Percentiles rank a stretch among this genome's conserved stretches.
phyloP scores from a whole-genome alignment of 306 rosid genomes.

The Cicer cuneatum region DNA sequence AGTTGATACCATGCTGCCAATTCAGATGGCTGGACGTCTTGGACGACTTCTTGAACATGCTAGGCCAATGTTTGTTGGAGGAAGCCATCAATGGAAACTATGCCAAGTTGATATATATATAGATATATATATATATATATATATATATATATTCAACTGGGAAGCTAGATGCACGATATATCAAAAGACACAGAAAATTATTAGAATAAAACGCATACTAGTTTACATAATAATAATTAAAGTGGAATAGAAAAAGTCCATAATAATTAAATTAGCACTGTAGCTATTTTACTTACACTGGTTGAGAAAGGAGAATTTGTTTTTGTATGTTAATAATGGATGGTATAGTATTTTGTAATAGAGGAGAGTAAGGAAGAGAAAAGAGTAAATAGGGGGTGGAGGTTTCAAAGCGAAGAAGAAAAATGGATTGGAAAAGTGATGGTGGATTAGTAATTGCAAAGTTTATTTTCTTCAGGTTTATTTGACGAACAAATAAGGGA shows the following conservation, averaged over 20 bases:
- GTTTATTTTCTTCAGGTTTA: constrained; percentile 43
- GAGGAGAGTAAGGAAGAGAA: too few species aligned
- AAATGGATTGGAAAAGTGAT: constrained; percentile 66
- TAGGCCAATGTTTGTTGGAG: constrained; percentile 95
- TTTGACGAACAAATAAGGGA: constrained; percentile 46
- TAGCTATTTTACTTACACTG: too few species aligned
- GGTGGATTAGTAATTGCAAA: constrained; percentile 84
- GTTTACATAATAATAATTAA: too few species aligned
- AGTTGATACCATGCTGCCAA: constrained; percentile 79
- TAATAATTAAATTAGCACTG: too few species aligned
- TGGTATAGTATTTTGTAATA: too few species aligned
- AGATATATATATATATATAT: too few species aligned
- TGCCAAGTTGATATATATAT: too few species aligned
- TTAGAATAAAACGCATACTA: too few species aligned
- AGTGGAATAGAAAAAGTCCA: neutral
- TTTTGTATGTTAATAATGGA: too few species aligned
- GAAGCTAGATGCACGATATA: too few species aligned
- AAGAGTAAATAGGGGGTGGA: constrained; percentile 50
- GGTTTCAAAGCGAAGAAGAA: constrained; percentile 43
- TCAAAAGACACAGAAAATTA: constrained; percentile 30
- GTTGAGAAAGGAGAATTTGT: too few species aligned
- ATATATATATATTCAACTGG: too few species aligned
- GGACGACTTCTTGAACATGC: constrained; percentile 93
- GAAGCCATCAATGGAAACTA: constrained; percentile 59
- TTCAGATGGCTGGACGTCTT: constrained; percentile 82